Evolutionary conservation across 148 eudicot species (phyloP).

Genomic region (Arctostaphylos glauca): DNA sequence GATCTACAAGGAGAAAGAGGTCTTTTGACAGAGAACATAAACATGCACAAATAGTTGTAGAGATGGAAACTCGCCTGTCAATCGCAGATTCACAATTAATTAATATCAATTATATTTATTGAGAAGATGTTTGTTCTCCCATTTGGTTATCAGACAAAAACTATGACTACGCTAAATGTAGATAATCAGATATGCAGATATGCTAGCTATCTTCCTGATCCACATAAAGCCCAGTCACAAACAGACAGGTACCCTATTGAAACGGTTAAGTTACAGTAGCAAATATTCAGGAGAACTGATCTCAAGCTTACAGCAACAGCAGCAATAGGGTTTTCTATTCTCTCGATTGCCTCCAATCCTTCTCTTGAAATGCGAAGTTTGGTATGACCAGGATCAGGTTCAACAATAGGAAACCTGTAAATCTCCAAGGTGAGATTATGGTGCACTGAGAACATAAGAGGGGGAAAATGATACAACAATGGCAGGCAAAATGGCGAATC

Average conservation of each 20-base stretch:
- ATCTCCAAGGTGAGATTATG: neutral
- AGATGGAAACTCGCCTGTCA: neutral
- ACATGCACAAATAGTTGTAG: neutral
- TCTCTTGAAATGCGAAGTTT: conserved; percentile 82
- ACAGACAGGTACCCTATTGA: neutral
- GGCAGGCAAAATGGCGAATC: neutral
- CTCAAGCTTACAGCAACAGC: conserved; percentile 87
- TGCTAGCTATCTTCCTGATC: neutral
- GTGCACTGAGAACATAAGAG: neutral
- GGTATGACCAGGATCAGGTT: conserved; percentile 97
- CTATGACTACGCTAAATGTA: neutral
- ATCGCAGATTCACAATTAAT: neutral
- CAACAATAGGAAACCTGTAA: conserved; percentile 87
- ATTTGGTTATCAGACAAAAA: neutral
- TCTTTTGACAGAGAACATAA: neutral
- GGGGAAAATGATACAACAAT: neutral
- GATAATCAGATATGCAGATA: neutral
- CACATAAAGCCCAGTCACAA: neutral
- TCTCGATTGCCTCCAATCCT: conserved; percentile 88
- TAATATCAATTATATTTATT: neutral
- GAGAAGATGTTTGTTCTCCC: neutral
- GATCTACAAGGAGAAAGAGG: neutral
- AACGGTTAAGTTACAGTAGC: conserved; percentile 2
- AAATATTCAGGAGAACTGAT: conserved; percentile 2
- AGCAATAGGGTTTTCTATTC: conserved; percentile 72